Evolutionary conservation across 2,329 filamentous ascomycete genomes (phyloP), one percentile per base, ranked within the genome.

Genomic region (Colletotrichum chrysophilum): DNA sequence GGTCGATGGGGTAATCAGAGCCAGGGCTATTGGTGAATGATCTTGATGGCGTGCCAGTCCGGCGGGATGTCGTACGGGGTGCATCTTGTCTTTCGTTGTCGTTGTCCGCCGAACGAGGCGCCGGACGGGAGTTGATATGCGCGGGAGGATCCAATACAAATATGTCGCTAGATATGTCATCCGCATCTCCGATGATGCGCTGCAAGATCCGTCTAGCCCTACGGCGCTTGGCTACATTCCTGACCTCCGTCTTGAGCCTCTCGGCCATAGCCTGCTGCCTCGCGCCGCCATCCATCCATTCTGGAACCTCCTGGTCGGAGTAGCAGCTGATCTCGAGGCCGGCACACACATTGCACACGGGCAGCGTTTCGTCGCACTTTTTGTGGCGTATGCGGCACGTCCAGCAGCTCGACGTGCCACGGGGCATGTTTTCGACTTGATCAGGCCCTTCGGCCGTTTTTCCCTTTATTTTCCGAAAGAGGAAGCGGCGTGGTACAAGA

Each of bases 341-440:
- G 16, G 82, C 80, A 81, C 91, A 93, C 52, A 80, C 83, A 6
- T 86, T 83, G 80, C 91, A 93, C 12, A 86, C 79, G 4, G 90
- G 90, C 4, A 84, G 86, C 21, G 79, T 83, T 79, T 91, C 89
- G 76, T 92, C 89, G 80, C 91, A 93, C 79, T 91, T 92, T 80
- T 92, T 93, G 78, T 89, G 89, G n/a, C 91, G 88, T 9, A 92
- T 84, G 28, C 90, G 87, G 79, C 91, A 93, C 5, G 90, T 92
- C 89, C 89, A 92, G 80, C 90, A 92, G 75, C 89, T 89, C 5
- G 84, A 85, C 65, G 84, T 85, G 74, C 34, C 58, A 16, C 67
- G 56, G 38, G 56, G 67, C 65, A 66, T 66, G 21, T n/a, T 28
- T 38, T 16, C 32, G 60, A 24, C n/a, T 38, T 64, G 18, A 21